phyloP scores from a whole-genome alignment of 2,329 filamentous ascomycete species.

The Fusarium sp. region DNA sequence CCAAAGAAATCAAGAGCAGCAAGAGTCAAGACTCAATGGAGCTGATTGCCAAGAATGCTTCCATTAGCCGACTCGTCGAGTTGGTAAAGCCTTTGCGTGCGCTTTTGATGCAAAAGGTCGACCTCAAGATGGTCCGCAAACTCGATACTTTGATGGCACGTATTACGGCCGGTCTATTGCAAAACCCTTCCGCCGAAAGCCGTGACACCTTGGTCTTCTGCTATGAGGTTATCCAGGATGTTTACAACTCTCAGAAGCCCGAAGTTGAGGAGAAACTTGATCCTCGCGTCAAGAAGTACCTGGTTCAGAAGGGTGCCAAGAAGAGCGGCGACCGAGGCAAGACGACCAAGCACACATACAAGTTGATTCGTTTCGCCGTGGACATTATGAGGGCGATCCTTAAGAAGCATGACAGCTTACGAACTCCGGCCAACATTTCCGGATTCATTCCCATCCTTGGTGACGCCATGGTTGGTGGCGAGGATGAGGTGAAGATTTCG shows the following conservation, averaged over 20 bases:
- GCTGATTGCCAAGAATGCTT: constrained; percentile 86
- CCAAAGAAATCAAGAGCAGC: constrained; percentile 98
- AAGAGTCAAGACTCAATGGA: constrained; percentile 99
- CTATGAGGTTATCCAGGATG: constrained; percentile 92
- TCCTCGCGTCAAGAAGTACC: constrained; percentile 77
- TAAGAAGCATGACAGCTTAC: constrained; percentile 85
- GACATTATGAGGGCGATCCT: constrained; percentile 89
- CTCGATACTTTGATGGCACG: constrained; percentile 90
- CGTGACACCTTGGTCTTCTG: constrained; percentile 93
- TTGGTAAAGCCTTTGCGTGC: constrained; percentile 84
- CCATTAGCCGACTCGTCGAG: constrained; percentile 79
- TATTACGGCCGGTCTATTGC: constrained; percentile 85
- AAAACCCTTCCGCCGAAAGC: constrained; percentile 83
- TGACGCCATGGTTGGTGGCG: constrained; percentile 84
- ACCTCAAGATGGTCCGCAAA: constrained; percentile 86
- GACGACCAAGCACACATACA: constrained; percentile 86
- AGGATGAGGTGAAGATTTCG: constrained; percentile 94
- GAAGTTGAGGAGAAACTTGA: constrained; percentile 70
- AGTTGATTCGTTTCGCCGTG: constrained; percentile 88
- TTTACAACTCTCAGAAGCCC: constrained; percentile 76
- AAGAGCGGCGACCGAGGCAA: constrained; percentile 79
- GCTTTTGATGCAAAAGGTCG: constrained; percentile 86
- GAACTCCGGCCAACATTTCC: constrained; percentile 83
- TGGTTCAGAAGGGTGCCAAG: constrained; percentile 85
- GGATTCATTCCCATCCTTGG: constrained; percentile 93